phyloP scores from a whole-genome alignment of 352 stramenopile species.

The Pythium periplocum region DNA sequence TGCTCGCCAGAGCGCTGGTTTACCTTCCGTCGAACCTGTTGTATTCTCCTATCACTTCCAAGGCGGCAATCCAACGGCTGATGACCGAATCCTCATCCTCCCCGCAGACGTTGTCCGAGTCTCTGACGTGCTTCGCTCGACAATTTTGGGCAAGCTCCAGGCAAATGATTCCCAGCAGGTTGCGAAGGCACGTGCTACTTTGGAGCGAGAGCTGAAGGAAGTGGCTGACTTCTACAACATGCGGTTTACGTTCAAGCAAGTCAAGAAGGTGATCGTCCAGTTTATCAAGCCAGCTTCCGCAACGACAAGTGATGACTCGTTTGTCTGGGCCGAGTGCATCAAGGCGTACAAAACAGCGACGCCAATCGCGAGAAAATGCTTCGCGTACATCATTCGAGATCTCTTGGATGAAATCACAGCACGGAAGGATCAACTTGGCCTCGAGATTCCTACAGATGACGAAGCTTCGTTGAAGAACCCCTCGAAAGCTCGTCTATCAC shows the following conservation, averaged over 20 bases:
- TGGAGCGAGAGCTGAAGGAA: conserved; percentile 34
- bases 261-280: conserved; percentile 20
- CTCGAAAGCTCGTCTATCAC: conserved; percentile 1
- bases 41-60: conserved; percentile 35
- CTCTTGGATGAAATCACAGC: conserved; percentile 45
- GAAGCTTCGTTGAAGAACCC: conserved; percentile 6
- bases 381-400: conserved; percentile 42
- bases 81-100: conserved; percentile 37
- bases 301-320: conserved; percentile 17
- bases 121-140: conserved; percentile 36
- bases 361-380: conserved; percentile 20
- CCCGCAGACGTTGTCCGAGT: conserved; percentile 40
- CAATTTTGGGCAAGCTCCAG: conserved; percentile 45
- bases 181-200: conserved; percentile 13
- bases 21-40: conserved; percentile 13
- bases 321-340: conserved; percentile 47
- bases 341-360: conserved; percentile 25
- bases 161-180: conserved; percentile 35
- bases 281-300: conserved; percentile 21
- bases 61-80: conserved; percentile 13
- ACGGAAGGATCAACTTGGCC: conserved; percentile 24
- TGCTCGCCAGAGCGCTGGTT: background rate
- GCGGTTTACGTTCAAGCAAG: conserved; percentile 13
- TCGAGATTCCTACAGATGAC: conserved; percentile 7
- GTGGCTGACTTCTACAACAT: conserved; percentile 29